A percentile compares a stretch with the other conserved stretches of the same genome.
Conservation (phyloP, 306 rosid species). For the Morella rubra region DNA sequence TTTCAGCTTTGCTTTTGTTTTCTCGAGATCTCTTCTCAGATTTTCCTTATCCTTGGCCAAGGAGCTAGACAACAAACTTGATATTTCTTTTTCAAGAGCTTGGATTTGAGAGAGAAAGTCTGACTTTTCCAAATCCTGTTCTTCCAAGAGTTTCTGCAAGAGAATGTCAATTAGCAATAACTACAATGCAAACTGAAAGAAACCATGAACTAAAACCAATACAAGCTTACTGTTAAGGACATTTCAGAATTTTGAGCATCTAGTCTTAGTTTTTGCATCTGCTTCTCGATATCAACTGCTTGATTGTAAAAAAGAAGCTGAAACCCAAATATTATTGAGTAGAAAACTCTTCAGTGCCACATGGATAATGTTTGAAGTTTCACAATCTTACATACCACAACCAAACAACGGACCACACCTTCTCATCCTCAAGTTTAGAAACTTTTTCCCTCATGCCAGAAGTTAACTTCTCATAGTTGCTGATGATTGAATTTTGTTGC, state of each 20-base stretch:
- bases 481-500: constrained; percentile 42
- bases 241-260: constrained; percentile 50
- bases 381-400: constrained; percentile 15
- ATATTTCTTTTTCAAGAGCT: constrained; percentile 65
- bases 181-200: constrained; percentile 14
- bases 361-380: constrained; percentile 15
- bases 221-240: constrained; percentile 50
- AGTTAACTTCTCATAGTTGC: constrained; percentile 49
- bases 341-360: constrained; percentile 12
- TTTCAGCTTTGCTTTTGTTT: constrained; percentile 64
- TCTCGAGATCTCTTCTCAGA: constrained; percentile 79
- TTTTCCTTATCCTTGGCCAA: constrained; percentile 72
- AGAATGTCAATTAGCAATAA: constrained; percentile 17
- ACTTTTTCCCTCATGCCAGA: constrained; percentile 54
- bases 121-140: constrained; percentile 53
- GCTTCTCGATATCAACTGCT: constrained; percentile 59
- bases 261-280: constrained; percentile 50
- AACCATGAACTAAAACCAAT: constrained; percentile 16
- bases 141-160: constrained; percentile 58
- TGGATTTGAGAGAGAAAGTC: constrained; percentile 61
- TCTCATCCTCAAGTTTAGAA: constrained; percentile 63
- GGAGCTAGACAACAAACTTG: constrained; percentile 58
- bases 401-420: constrained; percentile 42
- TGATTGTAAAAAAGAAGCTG: constrained; percentile 57
- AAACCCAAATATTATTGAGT: constrained; percentile 32